Percentiles rank a stretch among this genome's conserved stretches.
These are phyloP conservation scores for Calophaca sinica DNA, from an alignment of 306 rosid species.

Conservation along the genomic window DNA sequence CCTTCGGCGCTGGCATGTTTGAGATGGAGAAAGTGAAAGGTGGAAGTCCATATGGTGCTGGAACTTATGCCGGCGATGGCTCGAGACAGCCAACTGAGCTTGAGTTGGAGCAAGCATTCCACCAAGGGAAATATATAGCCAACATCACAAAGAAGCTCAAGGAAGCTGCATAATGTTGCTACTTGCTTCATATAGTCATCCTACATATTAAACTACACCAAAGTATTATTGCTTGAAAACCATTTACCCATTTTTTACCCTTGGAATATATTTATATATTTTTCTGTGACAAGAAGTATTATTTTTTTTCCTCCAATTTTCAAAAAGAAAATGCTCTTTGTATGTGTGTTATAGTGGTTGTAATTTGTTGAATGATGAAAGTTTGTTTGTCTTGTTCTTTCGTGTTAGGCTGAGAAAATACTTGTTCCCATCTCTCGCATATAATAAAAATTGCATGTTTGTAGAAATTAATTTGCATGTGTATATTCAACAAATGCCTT, in stretches of 20 bases:
- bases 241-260: slow-evolving; percentile 54
- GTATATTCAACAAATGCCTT: too few relatives aligned
- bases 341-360: slow-evolving; percentile 60
- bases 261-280: slow-evolving; percentile 49
- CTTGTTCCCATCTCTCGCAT: not conserved
- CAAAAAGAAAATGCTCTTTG: slow-evolving; percentile 45
- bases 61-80: slow-evolving; percentile 94
- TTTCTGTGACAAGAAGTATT: slow-evolving; percentile 57
- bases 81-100: slow-evolving; percentile 85
- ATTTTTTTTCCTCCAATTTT: slow-evolving; percentile 30
- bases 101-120: slow-evolving; percentile 89
- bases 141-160: slow-evolving; percentile 92
- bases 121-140: slow-evolving; percentile 91
- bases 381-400: slow-evolving; percentile 50
- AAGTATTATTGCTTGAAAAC: slow-evolving; percentile 52
- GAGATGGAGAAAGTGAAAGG: slow-evolving; percentile 96
- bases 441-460: too few relatives aligned
- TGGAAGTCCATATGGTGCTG: slow-evolving; percentile 97
- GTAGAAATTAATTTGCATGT: not conserved
- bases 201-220: slow-evolving; percentile 44
- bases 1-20: slow-evolving; percentile 94
- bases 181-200: slow-evolving; percentile 22
- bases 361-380: slow-evolving; percentile 51
- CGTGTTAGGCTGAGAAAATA: slow-evolving; percentile 28
- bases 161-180: slow-evolving; percentile 62